These are phyloP conservation scores for Piedraia hortae DNA, from an alignment of 2,329 filamentous ascomycete genomes.

Conservation along the genomic window DNA sequence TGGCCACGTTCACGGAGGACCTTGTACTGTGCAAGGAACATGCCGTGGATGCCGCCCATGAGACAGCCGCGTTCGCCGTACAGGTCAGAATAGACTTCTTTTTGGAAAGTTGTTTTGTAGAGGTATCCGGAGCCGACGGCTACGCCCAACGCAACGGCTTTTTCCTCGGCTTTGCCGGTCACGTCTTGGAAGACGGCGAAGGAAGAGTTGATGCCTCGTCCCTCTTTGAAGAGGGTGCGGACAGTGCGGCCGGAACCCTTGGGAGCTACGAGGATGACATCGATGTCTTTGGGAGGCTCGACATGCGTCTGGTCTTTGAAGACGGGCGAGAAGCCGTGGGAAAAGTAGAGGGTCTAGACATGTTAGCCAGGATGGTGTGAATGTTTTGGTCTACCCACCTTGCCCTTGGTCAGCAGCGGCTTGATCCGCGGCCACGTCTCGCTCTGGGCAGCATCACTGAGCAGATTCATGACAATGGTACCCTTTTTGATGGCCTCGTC, in stretches of 20 bases:
- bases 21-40: constrained; percentile 99
- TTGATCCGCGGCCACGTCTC: constrained; percentile 98
- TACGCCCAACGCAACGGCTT: constrained; percentile 85
- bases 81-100: constrained; percentile 98
- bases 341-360: constrained; percentile 88
- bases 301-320: constrained; percentile 99
- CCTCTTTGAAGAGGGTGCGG: constrained; percentile 94
- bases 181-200: constrained; percentile 97
- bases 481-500: constrained; percentile 84
- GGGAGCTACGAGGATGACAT: constrained; percentile 97
- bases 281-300: constrained; percentile 80
- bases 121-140: constrained; percentile 95
- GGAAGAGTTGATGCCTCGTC: constrained; percentile 98
- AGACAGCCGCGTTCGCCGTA: constrained; percentile 99
- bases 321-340: constrained; percentile 98
- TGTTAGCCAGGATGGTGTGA: constrained; percentile 5
- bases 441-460: constrained; percentile 88
- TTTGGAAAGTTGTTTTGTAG: constrained; percentile 99
- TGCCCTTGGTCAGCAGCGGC: constrained; percentile 94
- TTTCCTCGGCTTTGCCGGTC: constrained; percentile 92
- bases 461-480: constrained; percentile 96
- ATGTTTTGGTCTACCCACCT: constrained; percentile 29
- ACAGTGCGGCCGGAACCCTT: constrained; percentile 98
- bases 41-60: constrained; percentile 99
- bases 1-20: constrained; percentile 96